These are phyloP conservation scores for Tetrahymena borealis DNA, from an alignment of 73 alveolate species.

Conservation along the genomic window DNA sequence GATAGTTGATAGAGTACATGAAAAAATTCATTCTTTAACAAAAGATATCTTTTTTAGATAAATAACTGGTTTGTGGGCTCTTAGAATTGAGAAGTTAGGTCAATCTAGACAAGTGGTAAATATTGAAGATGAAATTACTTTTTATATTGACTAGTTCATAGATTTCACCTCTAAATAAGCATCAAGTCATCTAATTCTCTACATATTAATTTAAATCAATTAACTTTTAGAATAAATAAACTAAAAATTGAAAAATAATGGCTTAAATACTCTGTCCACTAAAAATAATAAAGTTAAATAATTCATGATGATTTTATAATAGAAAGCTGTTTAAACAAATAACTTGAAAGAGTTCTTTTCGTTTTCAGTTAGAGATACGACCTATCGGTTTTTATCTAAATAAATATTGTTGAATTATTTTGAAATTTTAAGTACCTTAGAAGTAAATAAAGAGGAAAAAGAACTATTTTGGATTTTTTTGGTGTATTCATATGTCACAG, in stretches of 20 bases:
- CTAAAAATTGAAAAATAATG: not conserved
- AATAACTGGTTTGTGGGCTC: not conserved
- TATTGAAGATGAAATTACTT: not conserved
- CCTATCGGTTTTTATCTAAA: not conserved
- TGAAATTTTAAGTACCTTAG: not conserved
- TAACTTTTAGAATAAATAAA: too few species aligned
- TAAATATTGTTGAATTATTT: not conserved
- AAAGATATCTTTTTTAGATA: not conserved
- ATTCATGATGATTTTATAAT: not conserved
- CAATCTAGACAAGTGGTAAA: not conserved
- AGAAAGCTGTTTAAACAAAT: not conserved
- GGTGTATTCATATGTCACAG: not conserved
- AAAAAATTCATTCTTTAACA: not conserved
- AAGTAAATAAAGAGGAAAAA: too few species aligned
- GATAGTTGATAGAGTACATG: not conserved
- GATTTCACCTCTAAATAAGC: too few species aligned
- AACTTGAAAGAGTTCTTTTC: not conserved
- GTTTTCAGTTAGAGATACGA: not conserved
- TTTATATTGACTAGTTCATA: not conserved
- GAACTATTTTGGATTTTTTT: not conserved
- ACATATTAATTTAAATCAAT: too few species aligned
- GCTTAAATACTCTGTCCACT: not conserved
- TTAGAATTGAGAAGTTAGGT: not conserved
- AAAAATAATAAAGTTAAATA: not conserved
- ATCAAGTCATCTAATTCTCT: too few species aligned